Base-by-base conservation (phyloP, 2,329 filamentous ascomycete genomes). In the Didymella glomerata region DNA sequence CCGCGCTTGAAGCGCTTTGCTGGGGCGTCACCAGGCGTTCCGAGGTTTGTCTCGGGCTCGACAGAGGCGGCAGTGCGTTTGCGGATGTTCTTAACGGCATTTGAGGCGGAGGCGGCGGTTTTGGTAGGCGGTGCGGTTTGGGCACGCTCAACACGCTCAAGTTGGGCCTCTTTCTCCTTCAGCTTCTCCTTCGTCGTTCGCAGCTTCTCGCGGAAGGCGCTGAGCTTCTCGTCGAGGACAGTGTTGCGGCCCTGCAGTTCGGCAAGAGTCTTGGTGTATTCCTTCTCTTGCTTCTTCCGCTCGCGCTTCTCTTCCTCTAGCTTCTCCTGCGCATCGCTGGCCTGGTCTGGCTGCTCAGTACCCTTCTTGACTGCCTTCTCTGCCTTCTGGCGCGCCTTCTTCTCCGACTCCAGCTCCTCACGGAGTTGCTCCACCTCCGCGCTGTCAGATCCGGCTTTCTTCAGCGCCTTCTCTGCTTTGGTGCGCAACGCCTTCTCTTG, bases 161-260 rank as follows among this genome's bases (percentile, higher is more conserved):
- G 76, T 61, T 82, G 82, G 40, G 75, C 77, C 63, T 88, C 84
- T 36, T 82, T 82, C 70, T 89, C 85, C 72, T 91, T 92, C 25
- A 95, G 83, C 70, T 92, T 88, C 30, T 90, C 86, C 61, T 92
- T 92, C 0, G 86, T 84, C 10, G 85, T 82, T 51, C 86, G 86
- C 20, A 94, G 78, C 75, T 93, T 93, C 54, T 84, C 83, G 69
- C 88, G 87, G 71, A 91, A 84, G 20, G 86, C 86, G 51, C 87
- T 87, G 16, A 95, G 78, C 63, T 90, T 90, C 62, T 88, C 87
- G 63, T 93, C 89, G 0, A 93, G 81, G 13, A 86, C 82, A 4
- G 88, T 83, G 51, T 85, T 87, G 62, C 88, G 84, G 7, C 83
- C 83, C 44, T 90, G 85, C 46, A 85, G 85, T 62, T 90, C 87